Conservation (phyloP, 2,329 filamentous ascomycete species). For the Colletotrichum sp. region DNA sequence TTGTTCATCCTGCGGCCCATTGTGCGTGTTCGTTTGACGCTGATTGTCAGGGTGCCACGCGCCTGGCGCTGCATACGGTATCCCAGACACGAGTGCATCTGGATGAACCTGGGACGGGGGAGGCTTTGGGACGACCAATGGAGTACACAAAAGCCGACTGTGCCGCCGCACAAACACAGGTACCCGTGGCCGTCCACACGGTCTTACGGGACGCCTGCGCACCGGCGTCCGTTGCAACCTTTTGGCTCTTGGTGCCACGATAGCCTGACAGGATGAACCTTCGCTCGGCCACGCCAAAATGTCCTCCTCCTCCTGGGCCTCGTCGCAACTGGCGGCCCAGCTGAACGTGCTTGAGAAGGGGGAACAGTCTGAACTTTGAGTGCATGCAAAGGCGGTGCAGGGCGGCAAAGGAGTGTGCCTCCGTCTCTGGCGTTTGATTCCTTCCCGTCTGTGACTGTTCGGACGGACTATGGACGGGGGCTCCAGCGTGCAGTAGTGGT, state of each 20-base stretch:
- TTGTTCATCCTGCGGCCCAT: not conserved
- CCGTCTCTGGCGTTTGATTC: not conserved
- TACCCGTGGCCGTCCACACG: not conserved
- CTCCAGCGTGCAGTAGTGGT: not conserved
- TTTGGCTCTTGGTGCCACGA: not conserved
- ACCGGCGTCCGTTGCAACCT: constrained; percentile 11
- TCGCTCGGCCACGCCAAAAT: constrained; percentile 5
- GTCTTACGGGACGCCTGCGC: constrained; percentile 2
- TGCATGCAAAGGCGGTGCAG: not conserved
- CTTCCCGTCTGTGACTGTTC: constrained; percentile 10
- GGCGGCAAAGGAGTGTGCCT: not conserved
- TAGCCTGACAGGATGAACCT: constrained; percentile 16
- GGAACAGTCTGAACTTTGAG: not conserved
- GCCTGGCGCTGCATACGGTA: not conserved
- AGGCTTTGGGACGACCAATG: not conserved
- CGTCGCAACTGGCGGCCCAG: not conserved
- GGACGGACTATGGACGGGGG: not conserved
- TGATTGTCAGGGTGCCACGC: constrained; percentile 11
- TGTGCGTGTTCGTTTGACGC: constrained; percentile 1
- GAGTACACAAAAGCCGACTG: not conserved
- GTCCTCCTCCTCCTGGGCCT: not conserved
- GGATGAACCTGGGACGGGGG: not conserved
- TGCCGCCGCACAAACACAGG: not conserved
- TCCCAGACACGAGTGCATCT: not conserved
- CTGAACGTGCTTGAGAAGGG: not conserved